A percentile compares a stretch with the other conserved stretches of the same genome.
Evolutionary conservation across 108 stramenopile genomes (phyloP).

Genomic region (Pseudonitzschia multistriata): DNA sequence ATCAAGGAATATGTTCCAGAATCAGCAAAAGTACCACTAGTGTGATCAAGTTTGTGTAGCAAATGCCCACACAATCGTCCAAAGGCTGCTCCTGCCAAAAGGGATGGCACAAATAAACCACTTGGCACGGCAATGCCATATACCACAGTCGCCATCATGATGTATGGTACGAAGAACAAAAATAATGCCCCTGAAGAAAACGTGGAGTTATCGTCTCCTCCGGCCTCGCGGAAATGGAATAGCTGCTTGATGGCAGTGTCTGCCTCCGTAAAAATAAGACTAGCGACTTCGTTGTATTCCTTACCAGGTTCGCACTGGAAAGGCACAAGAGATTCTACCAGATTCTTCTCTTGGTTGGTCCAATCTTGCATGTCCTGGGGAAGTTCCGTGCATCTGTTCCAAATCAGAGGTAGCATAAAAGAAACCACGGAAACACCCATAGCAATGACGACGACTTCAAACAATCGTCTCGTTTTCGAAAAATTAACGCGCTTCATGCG

Average conservation of each 20-base stretch:
- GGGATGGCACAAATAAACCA: constrained; percentile 89
- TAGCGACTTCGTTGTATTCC: constrained; percentile 97
- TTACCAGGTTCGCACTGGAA: constrained; percentile 87
- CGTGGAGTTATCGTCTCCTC: constrained; percentile 79
- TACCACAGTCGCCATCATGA: constrained; percentile 76
- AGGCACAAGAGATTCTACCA: constrained; percentile 88
- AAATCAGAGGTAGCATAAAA: constrained; percentile 86
- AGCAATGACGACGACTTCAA: constrained; percentile 79
- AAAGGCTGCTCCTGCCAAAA: constrained; percentile 85
- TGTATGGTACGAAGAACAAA: constrained; percentile 93
- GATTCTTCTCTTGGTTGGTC: constrained; percentile 91
- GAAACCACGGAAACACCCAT: constrained; percentile 72
- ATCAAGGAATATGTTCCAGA: constrained; percentile 96
- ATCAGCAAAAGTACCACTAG: constrained; percentile 95
- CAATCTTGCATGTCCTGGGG: constrained; percentile 95
- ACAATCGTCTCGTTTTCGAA: constrained; percentile 62
- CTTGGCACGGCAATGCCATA: constrained; percentile 93
- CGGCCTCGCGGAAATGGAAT: constrained; percentile 94
- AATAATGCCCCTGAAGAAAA: constrained; percentile 93
- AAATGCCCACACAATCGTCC: constrained; percentile 95
- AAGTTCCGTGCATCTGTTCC: constrained; percentile 85
- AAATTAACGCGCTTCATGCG: constrained; percentile 80
- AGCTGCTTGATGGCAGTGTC: constrained; percentile 96
- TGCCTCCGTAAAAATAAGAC: constrained; percentile 90
- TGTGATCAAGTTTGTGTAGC: constrained; percentile 93